Conservation (phyloP, 169 alveolate species). For the Eimeria maxima region DNA sequence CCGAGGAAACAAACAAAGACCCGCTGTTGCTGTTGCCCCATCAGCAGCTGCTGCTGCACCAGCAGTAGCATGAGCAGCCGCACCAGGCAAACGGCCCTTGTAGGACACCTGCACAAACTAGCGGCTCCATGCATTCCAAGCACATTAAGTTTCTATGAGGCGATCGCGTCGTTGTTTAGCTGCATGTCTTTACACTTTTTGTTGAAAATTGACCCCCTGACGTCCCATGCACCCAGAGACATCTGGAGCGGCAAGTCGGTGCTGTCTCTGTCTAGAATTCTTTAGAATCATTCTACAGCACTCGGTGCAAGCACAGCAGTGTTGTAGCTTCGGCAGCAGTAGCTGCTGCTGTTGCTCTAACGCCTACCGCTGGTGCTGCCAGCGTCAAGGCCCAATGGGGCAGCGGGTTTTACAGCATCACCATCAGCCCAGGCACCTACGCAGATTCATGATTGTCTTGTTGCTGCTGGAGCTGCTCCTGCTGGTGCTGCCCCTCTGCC, state of each 20-base stretch:
- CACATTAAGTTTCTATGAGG: too few species aligned
- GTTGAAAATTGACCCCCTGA: not conserved
- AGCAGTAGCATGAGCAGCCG: too few species aligned
- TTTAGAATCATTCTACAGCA: too few species aligned
- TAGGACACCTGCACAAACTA: too few species aligned
- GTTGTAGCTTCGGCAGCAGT: not conserved
- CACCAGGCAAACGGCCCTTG: too few species aligned
- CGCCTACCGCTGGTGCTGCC: not conserved
- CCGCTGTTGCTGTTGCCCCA: too few species aligned
- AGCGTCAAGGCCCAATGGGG: not conserved
- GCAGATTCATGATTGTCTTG: conserved; percentile 1
- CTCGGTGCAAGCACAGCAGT: not conserved
- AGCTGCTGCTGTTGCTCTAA: not conserved
- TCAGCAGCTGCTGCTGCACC: not conserved
- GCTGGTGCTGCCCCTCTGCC: not conserved
- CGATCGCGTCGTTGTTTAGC: not conserved
- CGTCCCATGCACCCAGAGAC: not conserved
- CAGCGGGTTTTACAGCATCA: not conserved
- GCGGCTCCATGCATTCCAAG: too few species aligned
- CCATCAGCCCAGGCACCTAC: not conserved
- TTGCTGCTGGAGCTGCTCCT: conserved; percentile 39
- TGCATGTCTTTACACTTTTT: not conserved
- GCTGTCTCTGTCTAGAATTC: not conserved
- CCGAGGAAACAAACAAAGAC: not conserved
- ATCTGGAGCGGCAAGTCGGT: not conserved